These are phyloP conservation scores for Blastosporella zonata DNA, from an alignment of 1,284 basidiomycete genomes.

Conservation along the genomic window DNA sequence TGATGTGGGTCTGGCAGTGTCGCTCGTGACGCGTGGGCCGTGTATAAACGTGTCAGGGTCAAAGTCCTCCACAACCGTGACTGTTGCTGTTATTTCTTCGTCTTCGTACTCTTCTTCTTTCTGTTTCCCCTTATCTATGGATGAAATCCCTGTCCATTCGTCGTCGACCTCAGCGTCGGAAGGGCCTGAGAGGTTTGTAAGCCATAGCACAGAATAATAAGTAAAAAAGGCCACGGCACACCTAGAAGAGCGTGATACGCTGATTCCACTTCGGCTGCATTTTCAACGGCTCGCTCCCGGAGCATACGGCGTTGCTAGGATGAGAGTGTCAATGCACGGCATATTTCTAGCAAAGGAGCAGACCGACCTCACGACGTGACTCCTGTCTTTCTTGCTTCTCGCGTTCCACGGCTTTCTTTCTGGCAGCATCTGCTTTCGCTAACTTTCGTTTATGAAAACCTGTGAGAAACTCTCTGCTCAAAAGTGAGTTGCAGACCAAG, in stretches of 20 bases:
- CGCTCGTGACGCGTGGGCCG: constrained; percentile 30
- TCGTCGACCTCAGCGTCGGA: constrained; percentile 32
- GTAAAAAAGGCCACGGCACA: constrained; percentile 26
- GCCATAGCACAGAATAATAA: constrained; percentile 5
- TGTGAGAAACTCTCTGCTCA: constrained; percentile 72
- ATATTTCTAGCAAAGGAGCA: constrained; percentile 8
- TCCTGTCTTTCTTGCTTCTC: constrained; percentile 71
- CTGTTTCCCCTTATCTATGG: constrained; percentile 33
- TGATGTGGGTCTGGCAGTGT: constrained; percentile 1
- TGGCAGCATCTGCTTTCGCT: constrained; percentile 68
- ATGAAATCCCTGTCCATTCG: constrained; percentile 42
- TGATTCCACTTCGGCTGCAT: constrained; percentile 66
- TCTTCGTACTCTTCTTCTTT: constrained; percentile 68
- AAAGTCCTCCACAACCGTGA: constrained; percentile 81
- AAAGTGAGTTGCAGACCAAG: constrained; percentile 7
- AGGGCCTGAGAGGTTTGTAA: constrained; percentile 13
- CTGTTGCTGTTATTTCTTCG: constrained; percentile 76
- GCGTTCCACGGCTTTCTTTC: constrained; percentile 61
- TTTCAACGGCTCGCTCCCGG: constrained; percentile 66
- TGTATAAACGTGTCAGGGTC: constrained; percentile 61
- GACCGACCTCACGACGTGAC: constrained; percentile 61
- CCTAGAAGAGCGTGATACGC: constrained; percentile 61
- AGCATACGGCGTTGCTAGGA: constrained; percentile 64
- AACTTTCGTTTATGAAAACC: constrained; percentile 87
- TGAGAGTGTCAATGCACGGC: constrained; percentile 14